phyloP scores from a whole-genome alignment of 2,329 filamentous ascomycete species.

The Penicillium sp. region DNA sequence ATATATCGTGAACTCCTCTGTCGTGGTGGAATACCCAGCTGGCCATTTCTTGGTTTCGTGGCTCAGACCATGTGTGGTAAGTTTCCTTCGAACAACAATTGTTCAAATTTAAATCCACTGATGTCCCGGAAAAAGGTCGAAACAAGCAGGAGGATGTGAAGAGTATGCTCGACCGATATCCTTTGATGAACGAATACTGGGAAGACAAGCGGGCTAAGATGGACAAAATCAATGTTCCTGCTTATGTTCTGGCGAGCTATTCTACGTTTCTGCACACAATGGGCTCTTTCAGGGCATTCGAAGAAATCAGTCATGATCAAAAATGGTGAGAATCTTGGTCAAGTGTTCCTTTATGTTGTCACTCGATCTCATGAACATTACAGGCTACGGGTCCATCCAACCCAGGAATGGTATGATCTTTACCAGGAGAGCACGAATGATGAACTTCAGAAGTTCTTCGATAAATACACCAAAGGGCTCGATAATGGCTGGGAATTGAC shows the following conservation, averaged over 20 bases:
- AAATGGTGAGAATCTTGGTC: neutral
- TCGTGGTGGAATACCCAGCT: conserved; percentile 19
- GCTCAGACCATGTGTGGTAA: neutral
- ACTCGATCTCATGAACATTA: neutral
- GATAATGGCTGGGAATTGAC: neutral
- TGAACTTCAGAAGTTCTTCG: neutral
- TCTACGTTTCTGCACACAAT: neutral
- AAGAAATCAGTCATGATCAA: neutral
- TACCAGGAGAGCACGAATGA: neutral
- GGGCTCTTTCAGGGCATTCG: neutral
- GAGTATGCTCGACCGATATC: conserved; percentile 16
- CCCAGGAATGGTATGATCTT: neutral
- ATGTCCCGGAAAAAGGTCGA: conserved; percentile 3
- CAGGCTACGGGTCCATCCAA: neutral
- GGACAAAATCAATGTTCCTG: neutral
- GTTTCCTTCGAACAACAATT: conserved; percentile 14
- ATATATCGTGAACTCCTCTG: conserved; percentile 16
- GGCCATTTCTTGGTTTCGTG: neutral
- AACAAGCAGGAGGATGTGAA: conserved; percentile 7
- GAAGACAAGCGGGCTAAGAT: conserved; percentile 13
- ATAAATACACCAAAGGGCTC: neutral
- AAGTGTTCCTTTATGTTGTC: too few species aligned
- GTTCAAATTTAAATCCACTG: neutral
- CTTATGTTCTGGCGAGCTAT: neutral
- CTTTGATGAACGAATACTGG: conserved; percentile 25